Evolutionary conservation across 805 yeast genomes (phyloP).

Genomic region (Nakazawaea ambrosiae): DNA sequence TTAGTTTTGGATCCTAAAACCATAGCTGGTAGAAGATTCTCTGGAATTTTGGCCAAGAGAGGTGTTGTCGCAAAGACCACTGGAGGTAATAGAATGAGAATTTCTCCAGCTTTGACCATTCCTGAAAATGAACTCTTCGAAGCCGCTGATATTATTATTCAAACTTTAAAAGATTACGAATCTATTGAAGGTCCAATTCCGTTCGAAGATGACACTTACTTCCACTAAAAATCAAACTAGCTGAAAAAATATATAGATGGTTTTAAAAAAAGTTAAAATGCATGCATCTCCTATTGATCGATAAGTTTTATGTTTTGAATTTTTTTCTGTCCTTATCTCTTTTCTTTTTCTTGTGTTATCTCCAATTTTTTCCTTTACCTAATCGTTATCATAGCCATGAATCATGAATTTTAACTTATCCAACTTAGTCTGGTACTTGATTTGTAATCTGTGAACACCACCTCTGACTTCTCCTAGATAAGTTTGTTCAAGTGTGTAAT

Average conservation of each 20-base stretch:
- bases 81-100: conserved; percentile 18
- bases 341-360: too few relatives aligned
- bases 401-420: neutral
- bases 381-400: neutral
- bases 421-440: conserved; percentile 2
- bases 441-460: conserved; percentile 1
- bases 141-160: conserved; percentile 19
- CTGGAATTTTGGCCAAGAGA: conserved; percentile 17
- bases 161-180: conserved; percentile 10
- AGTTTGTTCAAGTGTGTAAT: conserved; percentile 2
- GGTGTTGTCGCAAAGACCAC: conserved; percentile 18
- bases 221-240: too few relatives aligned
- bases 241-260: too few relatives aligned
- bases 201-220: conserved; percentile 8
- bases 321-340: too few relatives aligned
- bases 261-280: neutral
- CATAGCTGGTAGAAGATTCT: conserved; percentile 16
- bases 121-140: conserved; percentile 14
- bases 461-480: conserved; percentile 4
- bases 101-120: conserved; percentile 22
- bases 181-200: conserved; percentile 9
- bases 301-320: too few relatives aligned
- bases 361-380: too few relatives aligned
- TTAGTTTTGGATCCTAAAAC: conserved; percentile 14
- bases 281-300: too few relatives aligned